Evolutionary conservation across 1,139 yeast species (phyloP).

Genomic region (Candida sp.): DNA sequence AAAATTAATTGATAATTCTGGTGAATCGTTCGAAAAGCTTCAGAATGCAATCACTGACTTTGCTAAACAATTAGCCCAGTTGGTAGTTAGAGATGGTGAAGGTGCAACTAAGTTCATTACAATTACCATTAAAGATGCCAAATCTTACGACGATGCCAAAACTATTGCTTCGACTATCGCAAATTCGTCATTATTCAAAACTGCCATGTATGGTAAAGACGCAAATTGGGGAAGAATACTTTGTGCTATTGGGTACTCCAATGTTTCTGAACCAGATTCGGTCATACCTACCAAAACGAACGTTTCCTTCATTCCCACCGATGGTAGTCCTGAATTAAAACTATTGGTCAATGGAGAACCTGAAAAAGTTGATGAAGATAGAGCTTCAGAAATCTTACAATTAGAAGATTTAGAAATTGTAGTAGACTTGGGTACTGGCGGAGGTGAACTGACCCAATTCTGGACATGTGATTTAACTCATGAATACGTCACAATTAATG

Average conservation of each 20-base stretch:
- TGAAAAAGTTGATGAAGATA: conserved; percentile 77
- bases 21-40: conserved; percentile 45
- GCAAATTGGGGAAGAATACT: conserved; percentile 99
- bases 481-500: conserved; percentile 92
- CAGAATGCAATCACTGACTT: conserved; percentile 66
- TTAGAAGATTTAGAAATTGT: conserved; percentile 72
- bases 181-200: conserved; percentile 85
- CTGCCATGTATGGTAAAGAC: conserved; percentile 94
- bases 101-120: conserved; percentile 99
- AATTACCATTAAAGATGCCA: conserved; percentile 72
- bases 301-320: conserved; percentile 83
- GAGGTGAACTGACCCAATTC: conserved; percentile 64
- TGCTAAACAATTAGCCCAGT: conserved; percentile 81
- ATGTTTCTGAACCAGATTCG: conserved; percentile 55
- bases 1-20: conserved; percentile 39
- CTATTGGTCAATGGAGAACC: conserved; percentile 91
- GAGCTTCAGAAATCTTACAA: conserved; percentile 79
- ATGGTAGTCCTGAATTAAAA: conserved; percentile 65
- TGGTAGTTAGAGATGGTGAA: conserved; percentile 97
- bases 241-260: conserved; percentile 94
- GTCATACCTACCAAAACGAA: conserved; percentile 61
- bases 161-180: conserved; percentile 81
- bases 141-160: conserved; percentile 74
- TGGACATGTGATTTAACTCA: conserved; percentile 98
- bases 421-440: conserved; percentile 80